A percentile compares a stretch with the other conserved stretches of the same genome.
These are phyloP conservation scores for Solanum chmielewskii DNA, from an alignment of 257 asterid genomes.

Conservation along the genomic window DNA sequence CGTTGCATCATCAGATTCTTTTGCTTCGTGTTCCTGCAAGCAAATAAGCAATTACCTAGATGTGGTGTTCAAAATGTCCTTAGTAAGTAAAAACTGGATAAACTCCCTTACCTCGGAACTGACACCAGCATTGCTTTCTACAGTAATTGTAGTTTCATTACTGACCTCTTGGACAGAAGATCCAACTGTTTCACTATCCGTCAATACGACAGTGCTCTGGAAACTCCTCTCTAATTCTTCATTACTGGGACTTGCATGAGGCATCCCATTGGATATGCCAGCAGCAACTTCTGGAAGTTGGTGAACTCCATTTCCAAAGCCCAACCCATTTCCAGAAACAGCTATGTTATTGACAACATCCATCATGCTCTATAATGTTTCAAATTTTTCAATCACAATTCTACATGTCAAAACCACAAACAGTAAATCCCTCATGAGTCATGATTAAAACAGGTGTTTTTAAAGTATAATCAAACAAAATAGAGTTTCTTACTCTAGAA, in stretches of 20 bases:
- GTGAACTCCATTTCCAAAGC: constrained; percentile 14
- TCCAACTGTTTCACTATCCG: constrained; percentile 6
- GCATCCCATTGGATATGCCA: constrained; percentile 7
- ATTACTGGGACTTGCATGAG: constrained; percentile 1
- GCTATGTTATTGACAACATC: constrained; percentile 10
- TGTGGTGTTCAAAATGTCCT: not conserved
- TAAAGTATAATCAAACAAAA: not conserved
- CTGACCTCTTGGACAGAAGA: not conserved
- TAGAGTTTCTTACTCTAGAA: not conserved
- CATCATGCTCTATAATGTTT: constrained; percentile 9
- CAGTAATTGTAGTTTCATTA: not conserved
- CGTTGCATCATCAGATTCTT: constrained; percentile 3
- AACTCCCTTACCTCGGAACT: constrained; percentile 7
- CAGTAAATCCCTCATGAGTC: not conserved
- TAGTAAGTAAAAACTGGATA: not conserved
- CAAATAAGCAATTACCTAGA: not conserved
- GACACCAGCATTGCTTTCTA: constrained; percentile 4
- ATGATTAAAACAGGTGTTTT: not conserved
- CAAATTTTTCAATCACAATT: not conserved
- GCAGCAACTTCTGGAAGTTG: constrained; percentile 10
- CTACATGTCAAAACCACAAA: not conserved
- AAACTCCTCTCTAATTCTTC: constrained; percentile 10
- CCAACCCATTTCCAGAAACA: constrained; percentile 16
- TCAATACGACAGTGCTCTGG: constrained; percentile 1
- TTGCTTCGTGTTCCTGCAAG: constrained; percentile 10